Conservation (phyloP, 2,329 filamentous ascomycete species). For the Bipolaris cookei region DNA sequence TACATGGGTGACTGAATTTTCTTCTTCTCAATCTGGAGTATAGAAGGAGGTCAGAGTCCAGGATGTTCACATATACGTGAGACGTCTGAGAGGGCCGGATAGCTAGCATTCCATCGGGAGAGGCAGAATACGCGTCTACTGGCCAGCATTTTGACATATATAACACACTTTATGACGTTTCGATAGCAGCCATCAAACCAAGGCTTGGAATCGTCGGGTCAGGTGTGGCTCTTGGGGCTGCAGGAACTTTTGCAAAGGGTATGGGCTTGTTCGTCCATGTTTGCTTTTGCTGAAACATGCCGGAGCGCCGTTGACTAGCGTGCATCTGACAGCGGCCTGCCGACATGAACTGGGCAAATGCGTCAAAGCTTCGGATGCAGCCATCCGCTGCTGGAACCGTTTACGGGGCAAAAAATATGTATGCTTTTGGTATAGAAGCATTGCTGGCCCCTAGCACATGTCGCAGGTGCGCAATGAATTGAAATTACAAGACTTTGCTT, state of each 20-base stretch:
- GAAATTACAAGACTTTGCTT: constrained; percentile 18
- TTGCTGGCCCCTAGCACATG: not conserved
- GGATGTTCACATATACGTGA: not conserved
- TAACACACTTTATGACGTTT: constrained; percentile 18
- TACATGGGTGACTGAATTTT: not conserved
- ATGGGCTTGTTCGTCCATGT: constrained; percentile 6
- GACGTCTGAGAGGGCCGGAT: not conserved
- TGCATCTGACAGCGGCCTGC: constrained; percentile 3
- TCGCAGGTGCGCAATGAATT: not conserved
- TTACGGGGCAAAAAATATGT: not conserved
- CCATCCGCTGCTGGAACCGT: constrained; percentile 8
- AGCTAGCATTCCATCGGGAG: not conserved
- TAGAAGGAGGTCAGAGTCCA: not conserved
- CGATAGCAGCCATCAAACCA: constrained; percentile 25
- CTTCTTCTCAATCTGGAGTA: not conserved
- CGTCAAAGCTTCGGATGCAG: not conserved
- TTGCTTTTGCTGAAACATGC: constrained; percentile 8
- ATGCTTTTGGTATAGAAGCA: not conserved
- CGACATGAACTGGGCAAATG: not conserved
- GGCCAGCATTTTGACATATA: constrained; percentile 2
- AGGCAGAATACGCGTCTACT: not conserved
- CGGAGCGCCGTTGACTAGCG: constrained; percentile 9
- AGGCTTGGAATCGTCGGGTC: constrained; percentile 25
- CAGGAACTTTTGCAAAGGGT: constrained; percentile 25
- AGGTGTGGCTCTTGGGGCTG: constrained; percentile 31